These are phyloP conservation scores for Eimeria tenella DNA, from an alignment of 169 alveolate species.

Conservation along the genomic window DNA sequence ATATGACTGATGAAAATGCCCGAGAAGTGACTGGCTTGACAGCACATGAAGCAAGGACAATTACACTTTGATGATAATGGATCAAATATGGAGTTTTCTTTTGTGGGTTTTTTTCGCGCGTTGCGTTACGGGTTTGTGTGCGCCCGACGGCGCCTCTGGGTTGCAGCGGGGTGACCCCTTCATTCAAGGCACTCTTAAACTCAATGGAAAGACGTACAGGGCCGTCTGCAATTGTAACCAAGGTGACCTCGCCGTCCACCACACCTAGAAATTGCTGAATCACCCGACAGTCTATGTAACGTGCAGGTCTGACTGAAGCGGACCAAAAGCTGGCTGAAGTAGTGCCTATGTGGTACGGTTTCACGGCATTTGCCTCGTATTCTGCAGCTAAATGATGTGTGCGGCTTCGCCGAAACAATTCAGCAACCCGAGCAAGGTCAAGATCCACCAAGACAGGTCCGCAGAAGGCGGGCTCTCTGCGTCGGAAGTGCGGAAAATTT, in stretches of 20 bases:
- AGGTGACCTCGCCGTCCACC: neutral
- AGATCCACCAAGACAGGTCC: conserved; percentile 63
- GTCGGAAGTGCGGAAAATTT: conserved; percentile 60
- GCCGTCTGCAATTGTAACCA: conserved; percentile 77
- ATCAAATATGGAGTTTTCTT: neutral
- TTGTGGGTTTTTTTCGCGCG: neutral
- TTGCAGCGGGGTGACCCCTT: conserved; percentile 70
- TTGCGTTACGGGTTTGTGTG: neutral
- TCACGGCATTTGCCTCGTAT: neutral
- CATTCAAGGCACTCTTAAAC: conserved; percentile 56
- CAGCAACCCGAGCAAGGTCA: conserved; percentile 79
- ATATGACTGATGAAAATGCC: neutral
- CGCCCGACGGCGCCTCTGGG: neutral
- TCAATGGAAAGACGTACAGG: conserved; percentile 75
- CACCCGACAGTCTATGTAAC: neutral
- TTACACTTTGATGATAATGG: neutral
- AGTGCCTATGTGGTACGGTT: conserved; percentile 66
- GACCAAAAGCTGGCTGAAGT: conserved; percentile 61
- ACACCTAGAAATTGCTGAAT: too few species aligned
- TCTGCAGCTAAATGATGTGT: neutral
- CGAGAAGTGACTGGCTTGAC: neutral
- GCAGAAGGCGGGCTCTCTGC: conserved; percentile 69
- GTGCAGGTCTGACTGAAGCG: conserved; percentile 66
- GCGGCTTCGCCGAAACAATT: neutral
- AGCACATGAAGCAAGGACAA: neutral